Percentiles rank a stretch among this genome's conserved stretches.
Conservation (phyloP, 352 stramenopile genomes). For the Thraustotheca clavata region DNA sequence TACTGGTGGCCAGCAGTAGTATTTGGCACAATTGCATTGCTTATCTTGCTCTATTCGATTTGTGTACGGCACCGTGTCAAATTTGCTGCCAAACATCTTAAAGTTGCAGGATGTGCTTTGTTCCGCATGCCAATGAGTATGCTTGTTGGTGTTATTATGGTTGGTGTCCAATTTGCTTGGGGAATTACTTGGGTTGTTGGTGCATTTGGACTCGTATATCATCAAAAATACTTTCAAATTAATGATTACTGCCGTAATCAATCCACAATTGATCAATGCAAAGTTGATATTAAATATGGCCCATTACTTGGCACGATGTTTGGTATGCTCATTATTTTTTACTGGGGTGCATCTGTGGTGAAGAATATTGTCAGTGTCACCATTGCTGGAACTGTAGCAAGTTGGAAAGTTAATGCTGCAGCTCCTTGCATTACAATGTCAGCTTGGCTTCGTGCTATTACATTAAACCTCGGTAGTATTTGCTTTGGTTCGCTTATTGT, state of each 20-base stretch:
- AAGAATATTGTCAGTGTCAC: conserved; percentile 87
- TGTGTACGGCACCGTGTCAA: conserved; percentile 71
- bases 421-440: conserved; percentile 63
- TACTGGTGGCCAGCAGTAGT: conserved; percentile 63
- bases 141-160: conserved; percentile 66
- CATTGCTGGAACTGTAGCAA: conserved; percentile 81
- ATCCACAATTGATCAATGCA: conserved; percentile 26
- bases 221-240: conserved; percentile 59
- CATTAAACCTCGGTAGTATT: conserved; percentile 88
- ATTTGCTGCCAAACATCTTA: conserved; percentile 88
- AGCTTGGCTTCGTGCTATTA: conserved; percentile 73
- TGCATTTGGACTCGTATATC: conserved; percentile 73
- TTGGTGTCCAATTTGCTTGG: conserved; percentile 84
- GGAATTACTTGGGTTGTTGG: conserved; percentile 77
- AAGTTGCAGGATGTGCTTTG: conserved; percentile 80
- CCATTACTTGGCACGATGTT: conserved; percentile 68
- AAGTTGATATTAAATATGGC: conserved; percentile 35
- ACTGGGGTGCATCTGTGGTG: conserved; percentile 84
- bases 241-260: conserved; percentile 35
- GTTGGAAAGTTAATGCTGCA: conserved; percentile 81
- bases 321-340: conserved; percentile 88
- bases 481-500: conserved; percentile 88
- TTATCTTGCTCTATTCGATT: conserved; percentile 47
- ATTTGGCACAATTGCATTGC: conserved; percentile 42
- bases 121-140: conserved; percentile 80